Evolutionary conservation across 306 rosid species (phyloP), one percentile per base, ranked within the genome.

Genomic region (Fragaria vesca): DNA sequence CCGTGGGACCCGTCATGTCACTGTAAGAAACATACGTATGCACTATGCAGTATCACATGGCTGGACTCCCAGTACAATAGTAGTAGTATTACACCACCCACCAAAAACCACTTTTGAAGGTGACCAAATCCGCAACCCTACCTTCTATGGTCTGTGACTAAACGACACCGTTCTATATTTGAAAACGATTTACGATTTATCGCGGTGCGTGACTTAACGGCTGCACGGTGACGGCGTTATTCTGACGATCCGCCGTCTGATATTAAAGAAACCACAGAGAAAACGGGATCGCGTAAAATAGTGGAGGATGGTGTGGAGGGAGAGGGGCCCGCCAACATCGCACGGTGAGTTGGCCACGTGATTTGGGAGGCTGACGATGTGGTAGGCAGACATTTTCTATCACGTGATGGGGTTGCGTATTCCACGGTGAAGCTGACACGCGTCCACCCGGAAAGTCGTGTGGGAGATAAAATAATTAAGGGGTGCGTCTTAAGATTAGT

Each of bases 291-390:
- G 72, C 73, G 79, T 30, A 75, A 74, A 67, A 47, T 28, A 78
- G 80, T 42, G 71, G 24, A 5, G 34, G 11, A 43, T 21, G 48
- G 34, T 7, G 42, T 4, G 36, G 66, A 28, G 13, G 32, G 3
- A 7, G 7, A 2, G 86, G 92, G 91, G 77, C 87, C 93, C 78
- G 65, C 52, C 80, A 51, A 77, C 42, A 75, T 55, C 66, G 70
- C 66, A n/a, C 58, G 71, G 52, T 89, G 97, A 89, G 98, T 89
- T 95, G 97, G 97, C 97, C 98, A 94, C 94, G 97, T 92, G 97
- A 92, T 85, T 68, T 32, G 62, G 71, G 88, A 82, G 79, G 87
- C 42, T 52, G 88, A 74, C 47, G 86, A 52, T 57, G 88, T 78
- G 85, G 85, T 80, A 73, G 86, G 86, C 84, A 73, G 81, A 74